These are phyloP conservation scores for Cercospora sp. DNA, from an alignment of 2,329 filamentous ascomycete species.

Conservation along the genomic window DNA sequence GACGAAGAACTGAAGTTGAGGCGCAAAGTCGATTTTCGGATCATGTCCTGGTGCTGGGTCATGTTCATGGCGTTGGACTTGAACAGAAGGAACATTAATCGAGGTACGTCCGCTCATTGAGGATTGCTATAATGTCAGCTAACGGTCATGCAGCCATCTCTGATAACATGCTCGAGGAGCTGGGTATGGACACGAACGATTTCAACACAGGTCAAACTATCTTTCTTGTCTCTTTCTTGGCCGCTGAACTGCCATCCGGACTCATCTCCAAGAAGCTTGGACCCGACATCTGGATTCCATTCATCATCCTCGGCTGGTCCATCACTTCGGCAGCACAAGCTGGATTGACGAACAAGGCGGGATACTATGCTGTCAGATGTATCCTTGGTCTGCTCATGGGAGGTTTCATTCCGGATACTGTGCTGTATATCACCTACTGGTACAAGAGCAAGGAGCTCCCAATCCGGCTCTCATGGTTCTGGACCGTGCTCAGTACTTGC, in stretches of 20 bases:
- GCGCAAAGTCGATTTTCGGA: conserved; percentile 28
- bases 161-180: conserved; percentile 32
- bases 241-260: conserved; percentile 48
- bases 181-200: conserved; percentile 35
- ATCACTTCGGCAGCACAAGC: conserved; percentile 39
- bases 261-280: conserved; percentile 50
- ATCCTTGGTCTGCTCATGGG: conserved; percentile 45
- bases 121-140: conserved; percentile 50
- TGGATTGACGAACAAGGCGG: conserved; percentile 36
- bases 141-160: conserved; percentile 26
- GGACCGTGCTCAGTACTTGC: conserved; percentile 37
- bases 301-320: conserved; percentile 46
- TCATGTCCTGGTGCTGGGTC: conserved; percentile 33
- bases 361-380: conserved; percentile 42
- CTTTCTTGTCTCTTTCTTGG: conserved; percentile 33
- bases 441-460: conserved; percentile 44
- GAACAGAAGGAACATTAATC: conserved; percentile 35
- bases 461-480: conserved; percentile 46
- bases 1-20: conserved; percentile 45
- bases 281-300: conserved; percentile 49
- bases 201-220: conserved; percentile 36
- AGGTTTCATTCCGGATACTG: conserved; percentile 51
- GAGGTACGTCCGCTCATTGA: conserved; percentile 9
- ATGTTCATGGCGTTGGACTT: conserved; percentile 35
- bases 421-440: conserved; percentile 40